Conservation (phyloP, 192 early-diverging fungal species). For the Lobosporangium transversale region DNA sequence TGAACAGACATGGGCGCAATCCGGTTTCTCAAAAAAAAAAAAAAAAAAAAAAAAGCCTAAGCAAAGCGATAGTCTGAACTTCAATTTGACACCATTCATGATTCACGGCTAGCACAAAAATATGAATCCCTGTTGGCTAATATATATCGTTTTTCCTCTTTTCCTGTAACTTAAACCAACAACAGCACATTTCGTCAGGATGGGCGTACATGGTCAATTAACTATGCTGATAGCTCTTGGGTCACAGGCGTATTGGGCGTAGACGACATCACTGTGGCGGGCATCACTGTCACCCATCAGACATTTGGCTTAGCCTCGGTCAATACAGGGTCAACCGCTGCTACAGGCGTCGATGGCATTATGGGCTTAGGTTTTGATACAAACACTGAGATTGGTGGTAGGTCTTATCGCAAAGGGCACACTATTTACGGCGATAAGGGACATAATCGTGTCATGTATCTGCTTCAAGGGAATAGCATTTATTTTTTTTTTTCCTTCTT, state of each 20-base stretch:
- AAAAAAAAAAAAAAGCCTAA: too few relatives aligned
- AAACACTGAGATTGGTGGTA: slow-evolving; percentile 56
- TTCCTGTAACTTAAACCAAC: neutral
- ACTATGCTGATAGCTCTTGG: slow-evolving; percentile 62
- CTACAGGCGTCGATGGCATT: slow-evolving; percentile 65
- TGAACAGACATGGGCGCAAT: too few relatives aligned
- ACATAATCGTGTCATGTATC: neutral
- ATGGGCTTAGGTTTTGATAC: slow-evolving; percentile 65
- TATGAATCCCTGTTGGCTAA: too few relatives aligned
- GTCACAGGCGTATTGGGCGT: slow-evolving; percentile 60
- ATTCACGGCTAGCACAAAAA: too few relatives aligned
- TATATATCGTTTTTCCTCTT: too few relatives aligned
- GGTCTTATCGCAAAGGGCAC: too few relatives aligned
- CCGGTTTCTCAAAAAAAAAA: too few relatives aligned
- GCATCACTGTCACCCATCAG: slow-evolving; percentile 46
- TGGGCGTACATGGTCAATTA: slow-evolving; percentile 53
- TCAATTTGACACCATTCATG: too few relatives aligned
- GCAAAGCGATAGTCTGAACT: too few relatives aligned
- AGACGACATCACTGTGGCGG: slow-evolving; percentile 60
- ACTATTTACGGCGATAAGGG: too few relatives aligned
- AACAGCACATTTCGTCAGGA: slow-evolving; percentile 45
- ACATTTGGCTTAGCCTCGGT: slow-evolving; percentile 61
- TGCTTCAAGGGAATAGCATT: neutral
- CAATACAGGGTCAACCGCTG: slow-evolving; percentile 58
- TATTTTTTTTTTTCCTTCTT: slow-evolving; percentile 5